Base-by-base conservation (phyloP, 2,329 filamentous ascomycete species). In the Lomentospora prolificans region DNA sequence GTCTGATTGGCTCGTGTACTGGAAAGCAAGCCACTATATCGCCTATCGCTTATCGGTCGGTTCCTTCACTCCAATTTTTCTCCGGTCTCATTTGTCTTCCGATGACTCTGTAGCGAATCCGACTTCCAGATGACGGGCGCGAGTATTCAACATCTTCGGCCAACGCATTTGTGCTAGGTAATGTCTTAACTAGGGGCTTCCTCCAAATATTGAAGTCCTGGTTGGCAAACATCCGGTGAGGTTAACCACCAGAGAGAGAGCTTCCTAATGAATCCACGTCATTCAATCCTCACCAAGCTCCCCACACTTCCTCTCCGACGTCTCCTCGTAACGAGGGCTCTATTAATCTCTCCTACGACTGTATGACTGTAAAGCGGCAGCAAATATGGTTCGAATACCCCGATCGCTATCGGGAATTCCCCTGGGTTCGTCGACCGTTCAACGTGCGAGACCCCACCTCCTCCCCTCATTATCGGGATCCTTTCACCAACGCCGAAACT, bases 401-500 rank as follows among this genome's bases (percentile, higher is more conserved):
- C n/a, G n/a, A n/a, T n/a, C n/a, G 30, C 30, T 33, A 7, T 12
- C 6, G 30, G 30, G 30, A 6, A 6, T 6, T n/a, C 19, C 41
- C 41, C 24, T 7, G 41, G 9, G 10, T 9, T 46, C 41, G n/a
- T 10, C 24, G n/a, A 9, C n/a, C 24, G 41, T 7, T 17, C 41
- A 2, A 9, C n/a, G n/a, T 19, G 10, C 6, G 41, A 19, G n/a
- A 9, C 41, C 41, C 10, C n/a, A 10, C 19, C 17, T 46, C 3
- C 19, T 22, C 5, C 12, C 6, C 9, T 22, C 17, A 19, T 10
- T 46, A 4, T 12, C 41, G 19, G 10, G 4, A 46, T 24, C 1
- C 41, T 19, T 22, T 1, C 19, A 10, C 41, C 10, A 46, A 4
- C 41, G 17, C n/a, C n/a, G 19, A 10, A 19, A 60, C 59, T 81